These are phyloP conservation scores for Trametes sanguinea DNA, from an alignment of 768 basidiomycete species.

Conservation along the genomic window DNA sequence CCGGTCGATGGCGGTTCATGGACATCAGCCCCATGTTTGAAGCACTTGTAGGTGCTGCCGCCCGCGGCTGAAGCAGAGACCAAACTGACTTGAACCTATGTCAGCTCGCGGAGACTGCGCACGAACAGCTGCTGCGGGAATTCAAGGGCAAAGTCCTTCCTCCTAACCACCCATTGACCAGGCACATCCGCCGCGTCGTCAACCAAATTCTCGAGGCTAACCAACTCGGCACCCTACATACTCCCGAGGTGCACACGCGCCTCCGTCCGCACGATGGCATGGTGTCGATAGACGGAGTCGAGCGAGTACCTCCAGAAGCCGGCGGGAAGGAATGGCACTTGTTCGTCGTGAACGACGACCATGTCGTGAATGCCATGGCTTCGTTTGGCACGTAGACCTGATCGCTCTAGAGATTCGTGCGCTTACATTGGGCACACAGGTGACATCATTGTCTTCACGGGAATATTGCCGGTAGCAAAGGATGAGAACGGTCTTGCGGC, in stretches of 20 bases:
- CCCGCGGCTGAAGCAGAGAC: too few relatives aligned
- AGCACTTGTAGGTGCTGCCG: constrained; percentile 43
- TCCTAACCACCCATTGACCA: constrained; percentile 60
- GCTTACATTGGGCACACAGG: constrained; percentile 39
- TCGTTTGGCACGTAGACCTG: constrained; percentile 52
- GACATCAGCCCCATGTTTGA: constrained; percentile 64
- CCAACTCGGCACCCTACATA: constrained; percentile 65
- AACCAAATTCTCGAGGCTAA: constrained; percentile 68
- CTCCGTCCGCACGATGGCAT: constrained; percentile 32
- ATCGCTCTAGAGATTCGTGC: neutral
- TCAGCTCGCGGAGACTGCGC: constrained; percentile 46
- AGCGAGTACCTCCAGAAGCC: constrained; percentile 27
- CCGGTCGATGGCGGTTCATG: constrained; percentile 89
- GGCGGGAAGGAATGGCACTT: constrained; percentile 59
- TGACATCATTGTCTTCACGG: constrained; percentile 85
- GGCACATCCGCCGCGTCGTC: constrained; percentile 71
- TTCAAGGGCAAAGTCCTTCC: constrained; percentile 62
- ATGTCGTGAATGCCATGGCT: constrained; percentile 77
- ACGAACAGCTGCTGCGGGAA: constrained; percentile 51
- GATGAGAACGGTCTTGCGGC: constrained; percentile 84
- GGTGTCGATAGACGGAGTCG: constrained; percentile 23
- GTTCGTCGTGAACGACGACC: constrained; percentile 73
- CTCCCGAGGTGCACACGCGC: constrained; percentile 26
- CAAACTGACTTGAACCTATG: too few relatives aligned
- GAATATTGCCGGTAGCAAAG: constrained; percentile 75